phyloP scores from a whole-genome alignment of 192 early-diverging fungal species.

The Pilobolus umbonatus region DNA sequence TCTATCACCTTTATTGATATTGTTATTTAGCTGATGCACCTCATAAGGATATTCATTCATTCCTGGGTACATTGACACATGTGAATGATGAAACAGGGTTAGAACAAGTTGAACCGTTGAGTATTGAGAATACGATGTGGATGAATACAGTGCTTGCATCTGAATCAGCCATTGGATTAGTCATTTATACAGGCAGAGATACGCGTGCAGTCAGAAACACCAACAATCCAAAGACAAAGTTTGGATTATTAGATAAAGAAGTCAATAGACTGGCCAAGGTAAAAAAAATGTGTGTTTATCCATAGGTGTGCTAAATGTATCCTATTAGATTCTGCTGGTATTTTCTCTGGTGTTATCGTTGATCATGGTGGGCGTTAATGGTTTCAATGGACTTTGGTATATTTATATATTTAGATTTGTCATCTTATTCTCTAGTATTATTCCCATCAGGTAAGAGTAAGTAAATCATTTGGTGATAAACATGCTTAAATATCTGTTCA shows the following conservation, averaged over 20 bases:
- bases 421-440: conserved; percentile 93
- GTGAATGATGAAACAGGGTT: conserved; percentile 11
- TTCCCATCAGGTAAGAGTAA: conserved; percentile 70
- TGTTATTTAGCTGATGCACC: conserved; percentile 66
- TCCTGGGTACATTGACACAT: conserved; percentile 70
- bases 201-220: conserved; percentile 97
- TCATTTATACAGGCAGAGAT: conserved; percentile 89
- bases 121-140: conserved; percentile 92
- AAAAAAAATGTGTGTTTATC: not conserved
- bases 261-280: conserved; percentile 91
- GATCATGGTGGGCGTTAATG: conserved; percentile 83
- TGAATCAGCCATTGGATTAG: conserved; percentile 78
- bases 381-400: conserved; percentile 87
- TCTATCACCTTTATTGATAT: not conserved
- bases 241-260: conserved; percentile 84
- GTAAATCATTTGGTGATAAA: not conserved
- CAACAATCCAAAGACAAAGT: conserved; percentile 84
- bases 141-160: conserved; percentile 93
- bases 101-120: conserved; percentile 61
- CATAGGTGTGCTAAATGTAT: not conserved
- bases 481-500: not conserved
- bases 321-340: conserved; percentile 73
- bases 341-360: conserved; percentile 81
- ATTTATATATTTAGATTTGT: conserved; percentile 90
- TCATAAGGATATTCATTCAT: conserved; percentile 91